These are phyloP conservation scores for Closterium sp. DNA, from an alignment of 139 green algal genomes.

Conservation along the genomic window DNA sequence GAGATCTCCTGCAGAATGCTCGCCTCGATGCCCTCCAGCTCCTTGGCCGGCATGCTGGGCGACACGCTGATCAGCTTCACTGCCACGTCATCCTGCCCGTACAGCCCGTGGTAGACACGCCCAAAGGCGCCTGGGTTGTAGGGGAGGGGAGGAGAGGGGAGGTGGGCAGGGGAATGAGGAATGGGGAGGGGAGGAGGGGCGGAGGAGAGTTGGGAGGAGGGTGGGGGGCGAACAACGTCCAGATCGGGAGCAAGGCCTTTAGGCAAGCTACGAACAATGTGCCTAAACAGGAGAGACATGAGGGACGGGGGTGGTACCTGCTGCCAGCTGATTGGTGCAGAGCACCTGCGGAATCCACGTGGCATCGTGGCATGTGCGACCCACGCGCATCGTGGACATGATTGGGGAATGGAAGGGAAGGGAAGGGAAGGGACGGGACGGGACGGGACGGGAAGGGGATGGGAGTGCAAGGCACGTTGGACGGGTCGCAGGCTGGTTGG, in stretches of 20 bases:
- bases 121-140: conserved; percentile 34
- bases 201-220: background rate
- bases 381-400: background rate
- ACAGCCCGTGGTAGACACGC: conserved; percentile 22
- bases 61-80: conserved; percentile 40
- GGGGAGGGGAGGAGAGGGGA: background rate
- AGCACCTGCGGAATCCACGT: background rate
- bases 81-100: conserved; percentile 20
- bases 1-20: conserved; percentile 36
- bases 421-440: no score
- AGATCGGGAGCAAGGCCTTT: no score
- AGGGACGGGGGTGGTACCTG: background rate
- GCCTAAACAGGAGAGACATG: no score
- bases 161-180: background rate
- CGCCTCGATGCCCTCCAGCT: background rate
- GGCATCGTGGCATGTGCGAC: background rate
- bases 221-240: no score
- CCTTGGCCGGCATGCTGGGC: background rate
- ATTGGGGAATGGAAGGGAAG: background rate
- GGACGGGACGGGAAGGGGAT: background rate
- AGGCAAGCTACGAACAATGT: no score
- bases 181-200: no score
- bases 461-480: background rate
- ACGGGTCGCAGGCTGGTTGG: no score
- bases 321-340: conserved; percentile 15